Evolutionary conservation across 306 rosid genomes (phyloP).

Genomic region (Quercus mongolica): DNA sequence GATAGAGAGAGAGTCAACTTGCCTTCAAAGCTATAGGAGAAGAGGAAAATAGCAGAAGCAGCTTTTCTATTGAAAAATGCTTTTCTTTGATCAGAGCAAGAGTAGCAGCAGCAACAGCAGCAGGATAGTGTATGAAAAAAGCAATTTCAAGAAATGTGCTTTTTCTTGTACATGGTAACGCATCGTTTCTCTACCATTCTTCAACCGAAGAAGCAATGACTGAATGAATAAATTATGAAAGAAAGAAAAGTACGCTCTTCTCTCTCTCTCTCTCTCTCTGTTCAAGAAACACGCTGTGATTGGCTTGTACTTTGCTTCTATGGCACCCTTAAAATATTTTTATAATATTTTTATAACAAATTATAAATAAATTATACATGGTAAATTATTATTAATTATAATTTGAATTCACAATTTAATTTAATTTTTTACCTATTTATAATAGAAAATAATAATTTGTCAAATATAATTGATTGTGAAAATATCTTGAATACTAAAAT

Average conservation of each 20-base stretch:
- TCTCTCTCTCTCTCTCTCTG: too few species aligned
- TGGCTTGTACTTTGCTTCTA: too few species aligned
- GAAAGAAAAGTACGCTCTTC: not conserved
- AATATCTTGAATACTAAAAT: fast-evolving
- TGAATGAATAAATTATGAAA: not conserved
- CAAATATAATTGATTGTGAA: too few species aligned
- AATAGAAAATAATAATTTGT: fast-evolving
- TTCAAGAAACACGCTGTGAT: too few species aligned
- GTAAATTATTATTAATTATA: too few species aligned
- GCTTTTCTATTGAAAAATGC: constrained; percentile 3
- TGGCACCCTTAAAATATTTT: too few species aligned
- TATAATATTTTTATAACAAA: too few species aligned
- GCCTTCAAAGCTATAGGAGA: constrained; percentile 28
- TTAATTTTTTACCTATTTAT: too few species aligned
- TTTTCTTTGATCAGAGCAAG: not conserved
- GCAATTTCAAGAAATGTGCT: constrained; percentile 1
- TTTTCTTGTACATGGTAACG: not conserved
- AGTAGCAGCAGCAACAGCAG: not conserved
- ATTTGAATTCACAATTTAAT: too few species aligned
- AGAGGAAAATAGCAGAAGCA: constrained; percentile 16
- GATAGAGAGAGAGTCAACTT: not conserved
- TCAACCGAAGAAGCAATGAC: not conserved
- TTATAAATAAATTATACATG: fast-evolving
- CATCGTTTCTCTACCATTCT: not conserved
- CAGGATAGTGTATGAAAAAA: not conserved